These are phyloP conservation scores for Yamadazyma siamensis DNA, from an alignment of 1,139 yeast species.

Conservation along the genomic window DNA sequence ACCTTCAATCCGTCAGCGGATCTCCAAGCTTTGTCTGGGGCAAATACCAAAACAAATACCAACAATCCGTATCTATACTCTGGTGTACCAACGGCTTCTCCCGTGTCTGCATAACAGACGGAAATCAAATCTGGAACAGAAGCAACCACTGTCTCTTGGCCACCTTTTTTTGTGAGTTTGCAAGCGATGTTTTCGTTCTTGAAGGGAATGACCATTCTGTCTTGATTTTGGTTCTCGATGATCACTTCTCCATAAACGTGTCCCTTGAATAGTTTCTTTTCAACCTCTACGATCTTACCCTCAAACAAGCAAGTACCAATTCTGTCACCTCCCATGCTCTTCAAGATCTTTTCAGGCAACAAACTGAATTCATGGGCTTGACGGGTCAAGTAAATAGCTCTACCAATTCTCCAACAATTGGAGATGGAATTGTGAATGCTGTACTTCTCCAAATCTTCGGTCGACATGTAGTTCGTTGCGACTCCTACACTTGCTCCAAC, in stretches of 20 bases:
- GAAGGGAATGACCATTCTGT: constrained; percentile 35
- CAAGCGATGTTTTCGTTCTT: constrained; percentile 44
- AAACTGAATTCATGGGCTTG: constrained; percentile 29
- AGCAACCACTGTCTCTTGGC: constrained; percentile 21
- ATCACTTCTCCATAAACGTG: constrained; percentile 46
- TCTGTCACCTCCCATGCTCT: constrained; percentile 31
- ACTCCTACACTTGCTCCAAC: constrained; percentile 38
- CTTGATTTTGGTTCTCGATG: constrained; percentile 23
- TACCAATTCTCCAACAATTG: constrained; percentile 47
- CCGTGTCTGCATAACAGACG: constrained; percentile 30
- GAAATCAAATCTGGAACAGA: constrained; percentile 47
- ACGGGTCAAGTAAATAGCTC: constrained; percentile 36
- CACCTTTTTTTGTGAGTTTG: constrained; percentile 15
- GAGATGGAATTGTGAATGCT: constrained; percentile 30
- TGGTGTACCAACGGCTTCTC: constrained; percentile 48
- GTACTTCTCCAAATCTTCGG: constrained; percentile 14
- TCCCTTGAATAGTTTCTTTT: constrained; percentile 37
- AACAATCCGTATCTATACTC: constrained; percentile 7
- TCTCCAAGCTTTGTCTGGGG: constrained; percentile 39
- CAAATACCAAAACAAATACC: constrained; percentile 38
- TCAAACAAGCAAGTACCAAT: constrained; percentile 32
- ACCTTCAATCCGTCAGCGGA: constrained; percentile 28
- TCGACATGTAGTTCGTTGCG: constrained; percentile 31
- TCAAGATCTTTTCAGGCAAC: constrained; percentile 33
- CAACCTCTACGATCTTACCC: constrained; percentile 44